phyloP scores from a whole-genome alignment of 2,329 filamentous ascomycete genomes.

The Dactylellina sp. region DNA sequence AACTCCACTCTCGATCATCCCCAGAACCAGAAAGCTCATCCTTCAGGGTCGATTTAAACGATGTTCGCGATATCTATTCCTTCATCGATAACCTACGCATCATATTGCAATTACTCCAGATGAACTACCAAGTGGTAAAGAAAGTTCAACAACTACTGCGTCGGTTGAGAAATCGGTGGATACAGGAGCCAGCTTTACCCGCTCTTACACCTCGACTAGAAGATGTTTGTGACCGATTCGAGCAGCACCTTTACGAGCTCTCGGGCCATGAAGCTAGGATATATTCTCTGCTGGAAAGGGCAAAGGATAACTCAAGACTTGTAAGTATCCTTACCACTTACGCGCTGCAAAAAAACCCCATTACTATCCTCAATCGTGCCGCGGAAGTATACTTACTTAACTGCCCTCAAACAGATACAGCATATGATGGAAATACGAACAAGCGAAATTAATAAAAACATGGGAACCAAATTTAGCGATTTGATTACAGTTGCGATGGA shows the following conservation, averaged over 20 bases:
- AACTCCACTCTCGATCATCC: slow-evolving; percentile 7
- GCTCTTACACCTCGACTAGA: slow-evolving; percentile 37
- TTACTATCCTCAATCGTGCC: neutral
- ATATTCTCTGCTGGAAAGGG: slow-evolving; percentile 27
- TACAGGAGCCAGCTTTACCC: slow-evolving; percentile 34
- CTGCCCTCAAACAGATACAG: slow-evolving; percentile 8
- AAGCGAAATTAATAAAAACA: slow-evolving; percentile 4
- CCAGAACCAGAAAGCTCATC: neutral
- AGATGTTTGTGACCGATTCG: slow-evolving; percentile 48
- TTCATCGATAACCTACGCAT: slow-evolving; percentile 42
- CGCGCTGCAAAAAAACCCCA: neutral
- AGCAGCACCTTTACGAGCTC: slow-evolving; percentile 49
- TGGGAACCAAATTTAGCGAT: neutral
- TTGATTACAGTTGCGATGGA: neutral
- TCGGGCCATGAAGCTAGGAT: slow-evolving; percentile 40
- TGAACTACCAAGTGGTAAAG: slow-evolving; percentile 36
- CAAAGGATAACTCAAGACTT: slow-evolving; percentile 32
- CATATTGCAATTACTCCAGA: slow-evolving; percentile 31
- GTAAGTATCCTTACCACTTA: slow-evolving; percentile 12
- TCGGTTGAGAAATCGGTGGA: slow-evolving; percentile 40
- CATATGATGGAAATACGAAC: slow-evolving; percentile 26
- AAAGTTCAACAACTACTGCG: slow-evolving; percentile 46
- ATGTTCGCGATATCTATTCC: slow-evolving; percentile 19
- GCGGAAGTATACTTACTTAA: neutral
- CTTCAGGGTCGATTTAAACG: slow-evolving; percentile 3